Evolutionary conservation across 371 early-diverging fungal genomes (phyloP), one percentile per base, ranked within the genome.

Genomic region (Mucor indicus): DNA sequence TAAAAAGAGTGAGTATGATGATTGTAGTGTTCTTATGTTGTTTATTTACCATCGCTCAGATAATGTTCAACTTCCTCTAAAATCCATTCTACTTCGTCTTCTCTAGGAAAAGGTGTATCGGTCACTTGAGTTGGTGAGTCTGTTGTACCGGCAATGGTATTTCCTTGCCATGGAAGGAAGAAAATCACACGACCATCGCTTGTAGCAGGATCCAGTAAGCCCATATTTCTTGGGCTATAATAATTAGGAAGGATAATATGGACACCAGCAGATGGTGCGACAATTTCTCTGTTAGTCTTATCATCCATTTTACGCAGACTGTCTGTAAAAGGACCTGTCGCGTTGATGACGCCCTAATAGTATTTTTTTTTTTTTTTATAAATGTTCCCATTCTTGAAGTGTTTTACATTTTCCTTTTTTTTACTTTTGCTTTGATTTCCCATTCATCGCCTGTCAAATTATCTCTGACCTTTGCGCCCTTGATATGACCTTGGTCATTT

Each of bases 161-260:
- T 90, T 25, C 95, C 96, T 68, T 96, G 90, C 98, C 99, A 99
- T 7, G 99, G 99, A 54, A 99, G 64, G 67, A 99, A 93, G 85
- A 98, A 99, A 47, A 99, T 90, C 25, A 99, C 97, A 62, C 99
- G 89, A 13, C 97, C 96, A 76, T 99, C 99, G 52, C 85, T 87
- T 3, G 99, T 99, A n/a, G 84, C 80, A 11, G 98, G 98, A 71
- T 99, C 98, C 39, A 99, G 62, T 50, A 99, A 72, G 35, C 99
- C 99, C 95, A 98, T 95, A 68, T 92, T 84, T 40, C 86, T 80
- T 27, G 99, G 97, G 38, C 88, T 86, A 61, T 89, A 99, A 76
- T 95, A 92, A 68, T 86, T 87, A 47, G 96, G 96, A 31, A 99
- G 79, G 46, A 98, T 91, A 53, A 99, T 87, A 59, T 99, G 99